phyloP scores from a whole-genome alignment of 1,139 yeast species.

The Geotrichum aggregatum region DNA sequence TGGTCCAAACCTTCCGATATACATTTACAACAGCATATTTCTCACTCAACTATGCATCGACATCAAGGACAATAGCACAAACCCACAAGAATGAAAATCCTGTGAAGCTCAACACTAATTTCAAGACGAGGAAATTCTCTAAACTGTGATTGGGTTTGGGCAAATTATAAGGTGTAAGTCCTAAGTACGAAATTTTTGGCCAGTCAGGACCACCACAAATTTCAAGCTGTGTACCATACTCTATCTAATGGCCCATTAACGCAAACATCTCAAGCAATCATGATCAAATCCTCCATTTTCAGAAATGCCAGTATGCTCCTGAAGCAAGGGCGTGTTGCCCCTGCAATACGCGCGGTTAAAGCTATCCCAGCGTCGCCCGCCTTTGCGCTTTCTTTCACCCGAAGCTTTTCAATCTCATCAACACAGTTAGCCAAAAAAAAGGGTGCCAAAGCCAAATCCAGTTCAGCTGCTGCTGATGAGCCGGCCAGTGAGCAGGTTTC shows the following conservation, averaged over 20 bases:
- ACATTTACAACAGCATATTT: too few relatives aligned
- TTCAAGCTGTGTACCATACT: background rate
- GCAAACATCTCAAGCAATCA: background rate
- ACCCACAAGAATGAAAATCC: too few relatives aligned
- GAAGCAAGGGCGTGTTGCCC: background rate
- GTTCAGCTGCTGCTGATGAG: background rate
- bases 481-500: background rate
- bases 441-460: background rate
- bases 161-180: background rate
- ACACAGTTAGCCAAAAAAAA: slow-evolving; percentile 13
- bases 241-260: background rate
- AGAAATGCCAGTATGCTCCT: background rate
- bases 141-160: background rate
- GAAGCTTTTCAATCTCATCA: slow-evolving; percentile 2
- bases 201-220: background rate
- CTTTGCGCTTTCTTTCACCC: background rate
- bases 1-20: too few relatives aligned
- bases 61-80: too few relatives aligned
- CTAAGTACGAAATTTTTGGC: background rate
- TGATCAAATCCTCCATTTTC: background rate
- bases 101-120: too few relatives aligned
- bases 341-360: background rate
- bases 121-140: too few relatives aligned
- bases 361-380: background rate
- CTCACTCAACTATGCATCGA: too few relatives aligned